Conservation (phyloP, 2,329 filamentous ascomycete species). For the Plectosphaerella plurivora region DNA sequence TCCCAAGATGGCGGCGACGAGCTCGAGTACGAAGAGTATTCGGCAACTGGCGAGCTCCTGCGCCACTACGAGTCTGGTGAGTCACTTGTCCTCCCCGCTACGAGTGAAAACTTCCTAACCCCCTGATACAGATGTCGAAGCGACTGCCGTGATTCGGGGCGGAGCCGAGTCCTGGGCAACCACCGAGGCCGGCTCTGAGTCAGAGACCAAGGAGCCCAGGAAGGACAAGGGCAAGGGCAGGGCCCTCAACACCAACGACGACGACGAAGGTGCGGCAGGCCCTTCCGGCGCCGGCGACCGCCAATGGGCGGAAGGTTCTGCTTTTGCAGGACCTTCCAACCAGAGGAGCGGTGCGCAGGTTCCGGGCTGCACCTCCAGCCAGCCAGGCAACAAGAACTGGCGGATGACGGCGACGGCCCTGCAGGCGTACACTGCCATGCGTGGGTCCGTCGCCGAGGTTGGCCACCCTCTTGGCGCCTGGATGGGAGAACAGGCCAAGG, state of each 20-base stretch:
- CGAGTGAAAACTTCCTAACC: no score
- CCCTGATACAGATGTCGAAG: no score
- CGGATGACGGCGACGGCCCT: slow-evolving; percentile 19
- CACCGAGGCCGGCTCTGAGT: neutral
- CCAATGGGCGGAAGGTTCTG: no score
- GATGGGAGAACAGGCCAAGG: slow-evolving; percentile 13
- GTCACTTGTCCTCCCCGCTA: no score
- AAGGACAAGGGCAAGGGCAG: neutral
- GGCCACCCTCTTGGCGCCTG: slow-evolving; percentile 21
- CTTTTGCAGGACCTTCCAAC: neutral
- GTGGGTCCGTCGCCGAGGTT: slow-evolving; percentile 17
- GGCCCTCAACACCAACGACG: slow-evolving; percentile 2
- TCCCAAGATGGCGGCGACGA: no score
- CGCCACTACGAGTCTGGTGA: no score
- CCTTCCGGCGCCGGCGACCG: slow-evolving; percentile 1
- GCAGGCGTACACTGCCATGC: slow-evolving; percentile 27
- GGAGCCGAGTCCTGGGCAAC: neutral
- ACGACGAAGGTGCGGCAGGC: slow-evolving; percentile 8
- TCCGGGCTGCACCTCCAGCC: slow-evolving; percentile 9
- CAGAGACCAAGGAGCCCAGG: neutral
- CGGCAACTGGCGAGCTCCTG: no score
- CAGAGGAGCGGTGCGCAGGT: slow-evolving; percentile 5
- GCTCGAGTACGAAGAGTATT: no score
- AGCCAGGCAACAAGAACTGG: slow-evolving; percentile 12
- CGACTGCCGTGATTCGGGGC: no score